A percentile compares a stretch with the other conserved stretches of the same genome.
Conservation (phyloP, 129 eudicot species). For the Solidago caesia region DNA sequence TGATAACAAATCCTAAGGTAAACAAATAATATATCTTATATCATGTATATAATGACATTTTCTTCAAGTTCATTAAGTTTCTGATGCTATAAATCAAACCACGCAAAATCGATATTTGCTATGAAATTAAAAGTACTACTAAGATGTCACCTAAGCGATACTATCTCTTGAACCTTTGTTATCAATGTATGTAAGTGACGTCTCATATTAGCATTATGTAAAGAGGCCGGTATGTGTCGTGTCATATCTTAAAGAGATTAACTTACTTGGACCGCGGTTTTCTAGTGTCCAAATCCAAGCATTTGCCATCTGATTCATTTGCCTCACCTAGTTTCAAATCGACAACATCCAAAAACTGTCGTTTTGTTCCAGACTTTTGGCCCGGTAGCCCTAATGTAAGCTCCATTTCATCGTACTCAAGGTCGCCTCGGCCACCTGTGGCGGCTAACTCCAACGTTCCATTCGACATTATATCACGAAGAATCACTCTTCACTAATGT, state of each 20-base stretch:
- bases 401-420: conserved; percentile 58
- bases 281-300: not conserved
- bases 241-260: not conserved
- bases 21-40: too few relatives aligned
- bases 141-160: too few relatives aligned
- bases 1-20: too few relatives aligned
- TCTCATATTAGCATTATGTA: too few relatives aligned
- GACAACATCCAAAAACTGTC: conserved; percentile 36
- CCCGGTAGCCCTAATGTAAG: conserved; percentile 80
- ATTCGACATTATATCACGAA: conserved; percentile 1
- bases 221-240: too few relatives aligned
- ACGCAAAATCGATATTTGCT: too few relatives aligned
- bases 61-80: too few relatives aligned
- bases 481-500: not conserved
- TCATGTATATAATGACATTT: too few relatives aligned
- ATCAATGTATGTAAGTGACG: too few relatives aligned
- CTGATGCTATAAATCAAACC: too few relatives aligned
- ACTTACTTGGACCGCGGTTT: conserved; percentile 52
- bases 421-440: not conserved
- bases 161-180: too few relatives aligned
- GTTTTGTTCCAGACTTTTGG: conserved; percentile 43
- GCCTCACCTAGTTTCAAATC: conserved; percentile 33
- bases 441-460: conserved; percentile 7
- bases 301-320: not conserved
- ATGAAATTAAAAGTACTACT: too few relatives aligned